phyloP scores from a whole-genome alignment of 1,284 basidiomycete genomes.

The Pulchroboletus neoregius region DNA sequence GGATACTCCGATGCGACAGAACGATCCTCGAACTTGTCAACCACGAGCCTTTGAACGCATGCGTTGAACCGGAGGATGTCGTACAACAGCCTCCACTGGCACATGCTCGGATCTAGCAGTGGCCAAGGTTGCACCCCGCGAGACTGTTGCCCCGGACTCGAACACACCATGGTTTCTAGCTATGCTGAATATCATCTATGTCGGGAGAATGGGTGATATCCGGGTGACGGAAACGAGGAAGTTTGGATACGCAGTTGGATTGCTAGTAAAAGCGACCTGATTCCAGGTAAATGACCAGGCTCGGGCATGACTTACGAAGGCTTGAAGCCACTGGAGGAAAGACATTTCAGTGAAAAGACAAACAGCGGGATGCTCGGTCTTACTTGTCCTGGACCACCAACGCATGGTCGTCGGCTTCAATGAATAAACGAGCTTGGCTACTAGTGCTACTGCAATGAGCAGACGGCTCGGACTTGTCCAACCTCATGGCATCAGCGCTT shows the following conservation, averaged over 20 bases:
- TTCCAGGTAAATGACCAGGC: neutral
- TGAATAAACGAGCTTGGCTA: conserved; percentile 75
- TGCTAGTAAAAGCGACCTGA: conserved; percentile 76
- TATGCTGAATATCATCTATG: conserved; percentile 79
- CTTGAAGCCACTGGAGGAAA: conserved; percentile 47
- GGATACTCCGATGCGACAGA: conserved; percentile 75
- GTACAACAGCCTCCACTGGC: conserved; percentile 74
- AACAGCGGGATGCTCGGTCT: conserved; percentile 22
- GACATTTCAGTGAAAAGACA: conserved; percentile 1
- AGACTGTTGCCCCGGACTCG: conserved; percentile 71
- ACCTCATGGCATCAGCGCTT: too few species aligned
- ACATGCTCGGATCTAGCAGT: conserved; percentile 64
- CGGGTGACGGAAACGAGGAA: conserved; percentile 59
- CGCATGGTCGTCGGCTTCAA: conserved; percentile 65
- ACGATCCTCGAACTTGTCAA: conserved; percentile 36
- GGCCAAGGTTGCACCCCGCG: conserved; percentile 55
- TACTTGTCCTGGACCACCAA: conserved; percentile 78
- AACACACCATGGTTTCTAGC: conserved; percentile 64
- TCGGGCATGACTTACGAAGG: too few species aligned
- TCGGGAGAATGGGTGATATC: conserved; percentile 53
- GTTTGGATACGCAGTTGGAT: conserved; percentile 78
- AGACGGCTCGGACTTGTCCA: too few species aligned
- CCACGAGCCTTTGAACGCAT: conserved; percentile 48
- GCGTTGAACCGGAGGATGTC: conserved; percentile 79
- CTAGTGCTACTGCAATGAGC: conserved; percentile 43